Base-by-base conservation (phyloP, 2,329 filamentous ascomycete genomes). In the Aspergillus pseudoglaucus region DNA sequence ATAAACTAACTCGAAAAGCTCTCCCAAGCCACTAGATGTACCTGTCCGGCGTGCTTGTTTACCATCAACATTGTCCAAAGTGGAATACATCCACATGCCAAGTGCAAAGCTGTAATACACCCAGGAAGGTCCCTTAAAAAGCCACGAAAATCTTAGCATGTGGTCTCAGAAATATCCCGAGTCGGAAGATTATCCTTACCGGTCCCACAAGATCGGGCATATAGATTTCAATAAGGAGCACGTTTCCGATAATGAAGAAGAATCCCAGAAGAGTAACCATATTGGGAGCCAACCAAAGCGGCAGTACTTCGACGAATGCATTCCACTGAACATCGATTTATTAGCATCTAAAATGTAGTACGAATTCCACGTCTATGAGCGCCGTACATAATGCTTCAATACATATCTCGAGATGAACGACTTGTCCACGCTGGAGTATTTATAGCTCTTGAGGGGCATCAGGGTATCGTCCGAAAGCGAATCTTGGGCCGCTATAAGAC, bases 41-140 rank as follows among this genome's bases (percentile, higher is more conserved):
- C 91, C 90, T 3, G 93, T 98, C 61, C 93, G 81, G 55, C 93
- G 81, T 49, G 93, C 93, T 75, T 98, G 93, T 73, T 98, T 98
- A 59, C 93, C 93, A 69, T 98, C 93, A 55, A 97, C 86, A 68
- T 98, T 98, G 75, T 98, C 93, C 85, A 98, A 90, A 12, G 93
- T 98, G 59, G 93, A 94, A 72, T 97, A 85, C 88, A 95, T 93
- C 85, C 95, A 98, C 50, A 98, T 79, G 37, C 93, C 93, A 56
- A 95, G 81, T 1, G 90, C 91, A 68, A 97, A 97, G 72, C 89
- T 95, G 66, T 88, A 94, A 75, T 95, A 97, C 17, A 97, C 70
- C 91, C 93, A 97, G 61, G 85, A 79, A 7, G 90, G 90, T 17
- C 84, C 88, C 84, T 93, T 30, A 63, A 57, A 17, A 45, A 6